phyloP scores from a whole-genome alignment of 768 basidiomycete genomes.

The Pulveroboletus ravenelii region DNA sequence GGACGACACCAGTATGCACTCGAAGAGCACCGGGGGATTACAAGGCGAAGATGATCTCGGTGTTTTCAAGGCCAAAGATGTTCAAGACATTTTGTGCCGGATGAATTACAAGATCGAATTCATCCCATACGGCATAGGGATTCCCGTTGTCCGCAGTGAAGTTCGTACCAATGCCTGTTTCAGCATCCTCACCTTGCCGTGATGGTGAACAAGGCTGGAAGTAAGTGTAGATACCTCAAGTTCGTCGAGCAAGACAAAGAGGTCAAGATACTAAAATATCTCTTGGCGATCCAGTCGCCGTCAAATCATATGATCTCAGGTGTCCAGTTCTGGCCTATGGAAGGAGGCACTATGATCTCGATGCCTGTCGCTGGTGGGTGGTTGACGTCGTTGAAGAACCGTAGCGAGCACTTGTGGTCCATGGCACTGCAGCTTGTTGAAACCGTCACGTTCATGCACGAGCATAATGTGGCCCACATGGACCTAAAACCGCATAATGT shows the following conservation, averaged over 20 bases:
- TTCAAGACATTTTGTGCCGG: background rate
- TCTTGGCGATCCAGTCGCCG: background rate
- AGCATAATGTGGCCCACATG: constrained; percentile 11
- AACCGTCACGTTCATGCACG: constrained; percentile 10
- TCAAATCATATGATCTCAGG: background rate
- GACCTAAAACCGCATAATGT: constrained; percentile 11
- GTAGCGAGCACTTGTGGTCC: background rate
- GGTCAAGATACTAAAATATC: constrained; percentile 4
- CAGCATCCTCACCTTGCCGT: background rate
- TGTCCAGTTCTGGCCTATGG: background rate
- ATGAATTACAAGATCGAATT: constrained; percentile 1
- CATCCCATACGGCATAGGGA: background rate
- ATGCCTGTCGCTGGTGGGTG: background rate
- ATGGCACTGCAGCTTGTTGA: background rate
- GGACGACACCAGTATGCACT: too few species aligned
- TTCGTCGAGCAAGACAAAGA: constrained; percentile 2
- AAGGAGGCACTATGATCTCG: background rate
- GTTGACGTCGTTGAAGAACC: background rate
- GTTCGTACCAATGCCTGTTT: background rate
- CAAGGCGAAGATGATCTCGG: too few species aligned
- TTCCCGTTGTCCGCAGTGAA: background rate
- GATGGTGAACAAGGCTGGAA: background rate
- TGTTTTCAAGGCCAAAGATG: too few species aligned
- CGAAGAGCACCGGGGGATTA: too few species aligned
- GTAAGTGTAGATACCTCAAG: background rate